Evolutionary conservation across 2,329 filamentous ascomycete genomes (phyloP).

Genomic region (Didymella exigua): DNA sequence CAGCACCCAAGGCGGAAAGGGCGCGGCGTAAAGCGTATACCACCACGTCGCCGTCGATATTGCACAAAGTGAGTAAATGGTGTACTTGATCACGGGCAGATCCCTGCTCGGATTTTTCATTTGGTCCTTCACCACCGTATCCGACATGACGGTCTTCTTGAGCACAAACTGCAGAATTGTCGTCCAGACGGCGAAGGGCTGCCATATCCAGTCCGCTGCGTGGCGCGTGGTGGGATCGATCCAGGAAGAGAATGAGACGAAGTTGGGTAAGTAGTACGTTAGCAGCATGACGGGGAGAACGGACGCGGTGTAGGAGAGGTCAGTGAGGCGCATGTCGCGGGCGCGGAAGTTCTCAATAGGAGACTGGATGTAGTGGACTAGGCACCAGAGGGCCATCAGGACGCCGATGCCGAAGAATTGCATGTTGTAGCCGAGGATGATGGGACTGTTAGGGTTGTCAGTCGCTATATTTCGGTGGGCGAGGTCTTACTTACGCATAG

Average conservation of each 20-base stretch:
- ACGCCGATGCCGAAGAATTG: conserved; percentile 18
- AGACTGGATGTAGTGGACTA: conserved; percentile 20
- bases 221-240: conserved; percentile 17
- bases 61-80: conserved; percentile 15
- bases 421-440: conserved; percentile 21
- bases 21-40: conserved; percentile 19
- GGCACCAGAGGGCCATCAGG: conserved; percentile 18
- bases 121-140: conserved; percentile 16
- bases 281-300: conserved; percentile 18
- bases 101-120: conserved; percentile 13
- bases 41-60: conserved; percentile 18
- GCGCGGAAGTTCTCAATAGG: conserved; percentile 23
- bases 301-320: conserved; percentile 19
- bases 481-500: conserved; percentile 4
- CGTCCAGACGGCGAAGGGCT: conserved; percentile 20
- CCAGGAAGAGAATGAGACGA: conserved; percentile 1
- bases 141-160: conserved; percentile 21
- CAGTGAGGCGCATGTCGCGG: conserved; percentile 20
- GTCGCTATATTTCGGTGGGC: background rate
- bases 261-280: conserved; percentile 16
- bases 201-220: conserved; percentile 21
- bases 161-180: conserved; percentile 19
- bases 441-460: conserved; percentile 7
- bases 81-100: conserved; percentile 19
- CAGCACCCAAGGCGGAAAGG: conserved; percentile 10